These are phyloP conservation scores for Tephrocybe sp. DNA, from an alignment of 768 basidiomycete genomes.

Conservation along the genomic window DNA sequence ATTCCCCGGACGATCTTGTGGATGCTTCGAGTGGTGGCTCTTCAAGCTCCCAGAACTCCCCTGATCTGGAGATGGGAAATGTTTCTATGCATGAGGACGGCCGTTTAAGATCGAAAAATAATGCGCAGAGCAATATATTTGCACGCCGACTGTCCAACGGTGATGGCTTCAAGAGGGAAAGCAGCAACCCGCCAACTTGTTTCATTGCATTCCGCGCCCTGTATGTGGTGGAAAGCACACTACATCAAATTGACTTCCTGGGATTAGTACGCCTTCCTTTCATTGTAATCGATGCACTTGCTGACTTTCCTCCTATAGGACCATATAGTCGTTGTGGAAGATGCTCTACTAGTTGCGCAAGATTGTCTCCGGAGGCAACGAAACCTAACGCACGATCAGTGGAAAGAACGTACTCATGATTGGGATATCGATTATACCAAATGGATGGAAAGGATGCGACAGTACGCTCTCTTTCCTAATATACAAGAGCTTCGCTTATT, in stretches of 20 bases:
- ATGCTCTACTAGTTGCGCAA: background rate
- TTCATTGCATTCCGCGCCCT: background rate
- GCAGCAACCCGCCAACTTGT: background rate
- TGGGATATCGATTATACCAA: background rate
- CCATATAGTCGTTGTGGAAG: constrained; percentile 1
- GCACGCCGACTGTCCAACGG: too few species aligned
- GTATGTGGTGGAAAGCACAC: background rate
- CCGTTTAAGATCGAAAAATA: too few species aligned
- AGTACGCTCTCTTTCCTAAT: background rate
- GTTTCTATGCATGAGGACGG: too few species aligned
- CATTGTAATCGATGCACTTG: background rate
- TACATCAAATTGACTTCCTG: background rate
- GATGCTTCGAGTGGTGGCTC: too few species aligned
- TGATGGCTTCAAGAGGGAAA: background rate
- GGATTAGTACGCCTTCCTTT: background rate
- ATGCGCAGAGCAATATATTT: too few species aligned
- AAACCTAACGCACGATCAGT: background rate
- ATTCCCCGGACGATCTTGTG: too few species aligned
- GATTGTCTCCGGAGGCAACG: constrained; percentile 2
- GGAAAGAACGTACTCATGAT: background rate
- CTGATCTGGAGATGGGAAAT: too few species aligned
- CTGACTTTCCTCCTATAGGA: background rate
- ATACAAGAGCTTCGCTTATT: too few species aligned
- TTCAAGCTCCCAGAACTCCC: too few species aligned
- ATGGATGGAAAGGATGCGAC: background rate